phyloP scores from a whole-genome alignment of 768 basidiomycete species.

The Chlorophyllum brunneum region DNA sequence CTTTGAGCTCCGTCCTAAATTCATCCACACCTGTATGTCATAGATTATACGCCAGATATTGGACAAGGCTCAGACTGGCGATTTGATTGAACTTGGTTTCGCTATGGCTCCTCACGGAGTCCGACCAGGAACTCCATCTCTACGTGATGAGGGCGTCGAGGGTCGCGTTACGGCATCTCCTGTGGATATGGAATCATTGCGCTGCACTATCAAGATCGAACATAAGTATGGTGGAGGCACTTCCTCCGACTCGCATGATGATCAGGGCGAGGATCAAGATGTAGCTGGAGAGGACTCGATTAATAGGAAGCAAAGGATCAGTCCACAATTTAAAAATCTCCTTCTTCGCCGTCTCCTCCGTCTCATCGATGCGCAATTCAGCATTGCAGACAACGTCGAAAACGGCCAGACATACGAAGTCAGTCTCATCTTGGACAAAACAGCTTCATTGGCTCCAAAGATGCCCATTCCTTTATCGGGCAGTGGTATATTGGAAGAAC shows the following conservation, averaged over 20 bases:
- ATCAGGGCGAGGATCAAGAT: conserved; percentile 11
- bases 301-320: conserved; percentile 33
- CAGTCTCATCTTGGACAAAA: conserved; percentile 57
- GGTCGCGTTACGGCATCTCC: conserved; percentile 18
- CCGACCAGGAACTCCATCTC: conserved; percentile 10
- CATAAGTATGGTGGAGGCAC: conserved; percentile 36
- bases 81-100: conserved; percentile 85
- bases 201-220: conserved; percentile 43
- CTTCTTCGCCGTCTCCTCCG: conserved; percentile 58
- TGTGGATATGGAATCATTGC: conserved; percentile 30
- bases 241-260: conserved; percentile 20
- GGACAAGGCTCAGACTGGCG: conserved; percentile 60
- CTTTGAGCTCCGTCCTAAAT: conserved; percentile 16
- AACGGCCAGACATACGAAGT: conserved; percentile 64
- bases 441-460: conserved; percentile 35
- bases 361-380: conserved; percentile 42
- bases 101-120: conserved; percentile 33
- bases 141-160: conserved; percentile 20
- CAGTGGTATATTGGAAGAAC: conserved; percentile 32
- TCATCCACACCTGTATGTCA: conserved; percentile 6
- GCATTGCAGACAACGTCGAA: conserved; percentile 29
- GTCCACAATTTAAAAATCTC: conserved; percentile 40
- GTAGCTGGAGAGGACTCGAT: conserved; percentile 15
- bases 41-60: conserved; percentile 87
- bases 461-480: conserved; percentile 1